Percentiles rank a stretch among this genome's conserved stretches.
phyloP scores from a whole-genome alignment of 805 yeast genomes.

The Candida bentonensis region DNA sequence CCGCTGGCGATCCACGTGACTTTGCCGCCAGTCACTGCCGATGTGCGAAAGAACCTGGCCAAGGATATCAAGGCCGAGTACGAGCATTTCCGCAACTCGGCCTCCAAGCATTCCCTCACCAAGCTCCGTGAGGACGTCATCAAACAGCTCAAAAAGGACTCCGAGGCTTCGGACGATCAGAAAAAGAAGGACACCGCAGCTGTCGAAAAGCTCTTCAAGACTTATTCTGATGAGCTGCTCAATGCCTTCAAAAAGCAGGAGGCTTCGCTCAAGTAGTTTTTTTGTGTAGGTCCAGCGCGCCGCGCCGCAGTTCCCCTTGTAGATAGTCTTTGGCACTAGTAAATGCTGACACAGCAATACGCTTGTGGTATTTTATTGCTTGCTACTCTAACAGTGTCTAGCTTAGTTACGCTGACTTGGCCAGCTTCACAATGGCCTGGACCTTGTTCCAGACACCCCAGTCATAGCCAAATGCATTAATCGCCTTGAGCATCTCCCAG shows the following conservation, averaged over 20 bases:
- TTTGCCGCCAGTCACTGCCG: conserved; percentile 63
- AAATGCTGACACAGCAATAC: not conserved
- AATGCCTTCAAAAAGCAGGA: conserved; percentile 45
- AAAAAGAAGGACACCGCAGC: conserved; percentile 37
- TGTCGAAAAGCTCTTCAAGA: conserved; percentile 58
- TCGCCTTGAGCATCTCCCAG: conserved; percentile 72
- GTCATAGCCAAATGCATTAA: conserved; percentile 71
- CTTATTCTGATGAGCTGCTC: conserved; percentile 41
- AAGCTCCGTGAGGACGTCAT: conserved; percentile 44
- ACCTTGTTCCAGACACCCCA: conserved; percentile 52
- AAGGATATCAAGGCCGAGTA: conserved; percentile 51
- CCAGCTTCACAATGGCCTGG: conserved; percentile 39
- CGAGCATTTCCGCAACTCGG: conserved; percentile 47
- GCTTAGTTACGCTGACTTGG: conserved; percentile 27
- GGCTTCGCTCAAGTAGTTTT: conserved; percentile 13
- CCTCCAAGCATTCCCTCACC: conserved; percentile 36
- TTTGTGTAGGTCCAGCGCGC: too few relatives aligned
- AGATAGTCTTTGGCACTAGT: not conserved
- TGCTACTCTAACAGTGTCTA: not conserved
- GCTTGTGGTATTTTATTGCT: not conserved
- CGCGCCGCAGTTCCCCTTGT: too few relatives aligned
- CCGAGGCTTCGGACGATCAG: conserved; percentile 30
- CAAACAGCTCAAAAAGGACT: conserved; percentile 38
- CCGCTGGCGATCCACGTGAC: conserved; percentile 61
- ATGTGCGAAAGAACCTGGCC: conserved; percentile 37